Base-by-base conservation (phyloP, 2,329 filamentous ascomycete species). In the Venturiaceae sp. region DNA sequence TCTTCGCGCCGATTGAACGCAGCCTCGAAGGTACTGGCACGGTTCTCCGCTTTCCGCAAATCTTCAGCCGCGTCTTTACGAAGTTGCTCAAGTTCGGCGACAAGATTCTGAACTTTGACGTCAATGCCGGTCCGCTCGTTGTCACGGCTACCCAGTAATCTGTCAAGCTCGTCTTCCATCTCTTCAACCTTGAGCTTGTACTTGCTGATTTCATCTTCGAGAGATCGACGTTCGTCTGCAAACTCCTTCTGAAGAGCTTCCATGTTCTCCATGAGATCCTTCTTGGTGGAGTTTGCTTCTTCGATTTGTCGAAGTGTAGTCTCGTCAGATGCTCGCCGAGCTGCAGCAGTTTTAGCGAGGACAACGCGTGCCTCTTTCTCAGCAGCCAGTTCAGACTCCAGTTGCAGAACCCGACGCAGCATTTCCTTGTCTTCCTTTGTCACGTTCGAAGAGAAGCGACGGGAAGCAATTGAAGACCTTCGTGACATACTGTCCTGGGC, bases 191-290 rank as follows among this genome's bases (percentile, higher is more conserved):
- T 87, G 57, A 85, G 79, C 67, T 87, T 92, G 59, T 92, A 80
- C 14, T 82, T 81, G 64, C 85, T 86, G 59, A 94, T 85, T 68
- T 97, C 92, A 16, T 83, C 79, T 64, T 96, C 89, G 0, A 97
- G 77, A 9, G 85, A 87, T 66, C 88, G 90, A 39, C 94, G 84
- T 71, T 97, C 92, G 54, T 86, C 84, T 36, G 88, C 79, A 64
- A 96, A 96, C 67, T 97, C 94, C 28, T 84, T 84, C 71, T 96
- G 90, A 63, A 95, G 83, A 13, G 92, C 87, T 68, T 97, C 91
- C 75, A 99, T 90, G 67, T 99, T 99, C 63, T 90, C 87, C 73
- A 99, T 84, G 9, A 99, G 82, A 70, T 97, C 94, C 65, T 88
- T 88, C 71, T 99, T 99, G 1, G 88, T 96, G 2, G 90, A 92